These are phyloP conservation scores for Monotropa hypopitys DNA, from an alignment of 179 eudicot species.

Conservation along the genomic window DNA sequence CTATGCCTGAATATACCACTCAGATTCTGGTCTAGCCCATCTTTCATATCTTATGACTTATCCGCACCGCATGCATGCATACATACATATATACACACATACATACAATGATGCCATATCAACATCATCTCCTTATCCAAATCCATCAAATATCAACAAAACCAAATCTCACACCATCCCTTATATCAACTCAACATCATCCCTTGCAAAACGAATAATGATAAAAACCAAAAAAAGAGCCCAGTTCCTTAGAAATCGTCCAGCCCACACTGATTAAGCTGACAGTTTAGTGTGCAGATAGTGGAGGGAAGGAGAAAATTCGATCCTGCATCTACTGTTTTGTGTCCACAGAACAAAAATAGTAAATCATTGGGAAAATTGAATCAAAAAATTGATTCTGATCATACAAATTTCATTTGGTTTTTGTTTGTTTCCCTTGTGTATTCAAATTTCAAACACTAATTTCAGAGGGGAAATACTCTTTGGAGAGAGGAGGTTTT, in stretches of 20 bases:
- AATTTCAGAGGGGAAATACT: background rate
- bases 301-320: background rate
- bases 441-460: constrained; percentile 5
- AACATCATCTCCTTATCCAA: constrained; percentile 3
- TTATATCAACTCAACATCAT: background rate
- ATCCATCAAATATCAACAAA: constrained; percentile 8
- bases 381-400: too few relatives aligned
- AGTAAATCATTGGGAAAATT: too few relatives aligned
- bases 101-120: background rate
- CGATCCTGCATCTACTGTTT: background rate
- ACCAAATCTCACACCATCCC: background rate
- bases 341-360: background rate
- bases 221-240: background rate
- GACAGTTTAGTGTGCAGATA: background rate
- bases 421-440: background rate
- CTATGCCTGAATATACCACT: constrained; percentile 3
- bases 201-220: background rate
- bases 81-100: too few relatives aligned
- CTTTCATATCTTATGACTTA: constrained; percentile 21
- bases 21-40: constrained; percentile 2
- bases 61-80: constrained; percentile 13
- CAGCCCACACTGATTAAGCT: background rate
- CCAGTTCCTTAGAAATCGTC: background rate
- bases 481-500: constrained; percentile 6
- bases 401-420: background rate